Percentiles rank a stretch among this genome's conserved stretches.
Conservation (phyloP, 2,329 filamentous ascomycete species). For the Magnaporthales sp. region DNA sequence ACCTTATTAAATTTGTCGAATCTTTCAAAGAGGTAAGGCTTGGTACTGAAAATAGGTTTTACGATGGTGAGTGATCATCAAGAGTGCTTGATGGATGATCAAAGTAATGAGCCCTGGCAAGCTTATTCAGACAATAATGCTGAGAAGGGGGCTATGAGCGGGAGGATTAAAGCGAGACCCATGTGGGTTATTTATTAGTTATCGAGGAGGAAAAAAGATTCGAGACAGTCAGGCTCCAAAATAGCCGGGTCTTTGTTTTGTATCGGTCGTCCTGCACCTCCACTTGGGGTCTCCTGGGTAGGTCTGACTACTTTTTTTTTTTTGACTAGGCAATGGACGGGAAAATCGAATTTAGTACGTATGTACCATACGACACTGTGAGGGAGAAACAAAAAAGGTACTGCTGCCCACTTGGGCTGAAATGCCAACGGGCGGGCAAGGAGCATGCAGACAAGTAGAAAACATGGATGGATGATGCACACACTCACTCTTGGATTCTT, state of each 20-base stretch:
- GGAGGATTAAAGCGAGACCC: not conserved
- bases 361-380: not conserved
- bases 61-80: not conserved
- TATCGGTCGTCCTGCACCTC: not conserved
- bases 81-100: not conserved
- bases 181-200: not conserved
- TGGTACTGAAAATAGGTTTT: not conserved
- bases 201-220: not conserved
- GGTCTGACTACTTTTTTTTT: not conserved
- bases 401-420: not conserved
- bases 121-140: not conserved
- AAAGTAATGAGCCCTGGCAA: not conserved
- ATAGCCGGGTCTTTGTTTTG: not conserved
- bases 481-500: not conserved
- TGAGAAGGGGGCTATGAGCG: not conserved
- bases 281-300: not conserved
- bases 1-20: too few relatives aligned
- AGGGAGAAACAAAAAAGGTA: not conserved
- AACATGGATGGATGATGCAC: not conserved
- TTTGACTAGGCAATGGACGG: not conserved
- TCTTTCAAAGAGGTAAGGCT: not conserved
- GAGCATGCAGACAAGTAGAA: not conserved
- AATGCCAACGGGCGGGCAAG: not conserved
- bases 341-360: not conserved
- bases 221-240: not conserved